Percentiles rank a stretch among this genome's conserved stretches.
These are phyloP conservation scores for Colletotrichum sp. DNA, from an alignment of 2,329 filamentous ascomycete genomes.

Conservation along the genomic window DNA sequence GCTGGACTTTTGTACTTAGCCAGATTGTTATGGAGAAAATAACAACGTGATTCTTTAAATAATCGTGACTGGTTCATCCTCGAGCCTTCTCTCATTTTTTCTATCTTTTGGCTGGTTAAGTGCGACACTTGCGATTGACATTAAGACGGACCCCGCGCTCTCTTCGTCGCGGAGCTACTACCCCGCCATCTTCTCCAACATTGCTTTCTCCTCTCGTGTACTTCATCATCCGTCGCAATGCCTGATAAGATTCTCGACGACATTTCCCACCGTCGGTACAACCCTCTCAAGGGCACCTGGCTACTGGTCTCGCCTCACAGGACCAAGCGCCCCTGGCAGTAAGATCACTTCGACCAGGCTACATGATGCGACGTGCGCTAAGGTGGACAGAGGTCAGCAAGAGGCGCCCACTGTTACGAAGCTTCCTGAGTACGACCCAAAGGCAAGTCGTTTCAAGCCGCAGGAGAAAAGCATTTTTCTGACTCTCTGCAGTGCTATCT, in stretches of 20 bases:
- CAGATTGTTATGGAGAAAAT: not conserved
- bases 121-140: not conserved
- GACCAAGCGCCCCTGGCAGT: slow-evolving; percentile 98
- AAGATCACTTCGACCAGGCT: slow-evolving; percentile 42
- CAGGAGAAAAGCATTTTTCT: not conserved
- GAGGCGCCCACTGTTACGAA: slow-evolving; percentile 72
- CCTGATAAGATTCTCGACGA: slow-evolving; percentile 84
- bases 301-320: slow-evolving; percentile 94
- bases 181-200: slow-evolving; percentile 17
- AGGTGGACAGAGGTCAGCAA: slow-evolving; percentile 70
- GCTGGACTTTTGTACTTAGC: not conserved
- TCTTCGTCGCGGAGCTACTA: not conserved
- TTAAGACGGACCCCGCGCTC: not conserved
- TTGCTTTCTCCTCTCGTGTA: not conserved
- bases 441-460: slow-evolving; percentile 44
- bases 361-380: not conserved
- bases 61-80: not conserved
- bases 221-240: slow-evolving; percentile 52
- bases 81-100: not conserved
- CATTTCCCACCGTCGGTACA: slow-evolving; percentile 94
- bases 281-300: slow-evolving; percentile 88
- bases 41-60: slow-evolving; percentile 9
- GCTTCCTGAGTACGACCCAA: slow-evolving; percentile 82
- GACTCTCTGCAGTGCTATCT: slow-evolving; percentile 77
- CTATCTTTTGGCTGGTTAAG: not conserved